phyloP scores from a whole-genome alignment of 371 early-diverging fungal species.

The Rhizomucor pusillus region DNA sequence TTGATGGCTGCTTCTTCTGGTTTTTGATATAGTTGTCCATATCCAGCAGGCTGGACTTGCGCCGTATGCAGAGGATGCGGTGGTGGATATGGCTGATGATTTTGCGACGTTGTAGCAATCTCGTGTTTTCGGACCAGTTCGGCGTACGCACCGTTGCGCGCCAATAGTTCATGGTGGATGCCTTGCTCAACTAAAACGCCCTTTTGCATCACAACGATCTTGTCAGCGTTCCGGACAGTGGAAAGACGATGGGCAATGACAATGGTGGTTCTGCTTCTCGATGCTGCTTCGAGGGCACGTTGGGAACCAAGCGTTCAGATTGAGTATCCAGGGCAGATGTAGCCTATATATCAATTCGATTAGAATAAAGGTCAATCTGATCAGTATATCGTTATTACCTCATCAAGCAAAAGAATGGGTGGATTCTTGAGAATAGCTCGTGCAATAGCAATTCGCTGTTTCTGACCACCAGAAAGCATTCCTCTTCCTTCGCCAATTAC shows the following conservation, averaged over 20 bases:
- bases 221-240: conserved; percentile 76
- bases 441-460: conserved; percentile 69
- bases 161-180: conserved; percentile 62
- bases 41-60: background rate
- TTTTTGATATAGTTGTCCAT: conserved; percentile 6
- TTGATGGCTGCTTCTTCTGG: conserved; percentile 3
- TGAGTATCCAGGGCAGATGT: conserved; percentile 76
- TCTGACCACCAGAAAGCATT: conserved; percentile 55
- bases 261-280: conserved; percentile 80
- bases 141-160: conserved; percentile 37
- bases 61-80: too few relatives aligned
- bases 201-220: conserved; percentile 76
- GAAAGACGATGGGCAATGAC: conserved; percentile 90
- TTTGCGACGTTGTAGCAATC: conserved; percentile 17
- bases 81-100: too few relatives aligned
- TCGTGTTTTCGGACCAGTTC: conserved; percentile 59
- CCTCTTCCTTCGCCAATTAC: conserved; percentile 63
- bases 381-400: conserved; percentile 11
- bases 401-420: conserved; percentile 56
- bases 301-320: conserved; percentile 82
- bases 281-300: conserved; percentile 74
- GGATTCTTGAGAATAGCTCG: conserved; percentile 78
- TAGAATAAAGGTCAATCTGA: background rate
- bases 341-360: conserved; percentile 35
- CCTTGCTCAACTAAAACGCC: conserved; percentile 73